These are phyloP conservation scores for Thielaviopsis musarum DNA, from an alignment of 2,329 filamentous ascomycete genomes.

Conservation along the genomic window DNA sequence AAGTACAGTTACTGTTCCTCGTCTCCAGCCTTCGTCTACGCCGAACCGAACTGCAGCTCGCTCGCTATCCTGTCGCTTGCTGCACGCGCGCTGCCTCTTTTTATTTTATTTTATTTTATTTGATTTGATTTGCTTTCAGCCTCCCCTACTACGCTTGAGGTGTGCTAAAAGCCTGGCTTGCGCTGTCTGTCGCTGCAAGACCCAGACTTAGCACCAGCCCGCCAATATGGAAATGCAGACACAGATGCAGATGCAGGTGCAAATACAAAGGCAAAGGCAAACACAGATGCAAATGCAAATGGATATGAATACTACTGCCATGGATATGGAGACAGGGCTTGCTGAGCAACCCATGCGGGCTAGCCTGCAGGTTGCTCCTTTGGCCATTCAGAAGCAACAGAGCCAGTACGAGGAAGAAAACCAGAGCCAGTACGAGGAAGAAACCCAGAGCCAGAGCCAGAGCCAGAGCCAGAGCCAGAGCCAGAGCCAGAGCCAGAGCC, in stretches of 20 bases:
- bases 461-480: neutral
- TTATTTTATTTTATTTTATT: neutral
- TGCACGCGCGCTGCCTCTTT: neutral
- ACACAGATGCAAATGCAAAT: conserved; percentile 2
- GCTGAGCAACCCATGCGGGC: conserved; percentile 28
- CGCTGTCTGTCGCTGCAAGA: neutral
- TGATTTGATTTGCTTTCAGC: neutral
- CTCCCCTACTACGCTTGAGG: neutral
- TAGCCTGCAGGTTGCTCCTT: conserved; percentile 44
- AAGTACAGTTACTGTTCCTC: neutral
- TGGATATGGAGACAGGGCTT: neutral
- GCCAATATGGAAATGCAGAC: too few relatives aligned
- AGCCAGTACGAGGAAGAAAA: neutral
- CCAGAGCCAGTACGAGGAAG: neutral
- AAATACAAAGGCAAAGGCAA: too few relatives aligned
- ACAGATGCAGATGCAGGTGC: neutral
- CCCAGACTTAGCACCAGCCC: too few relatives aligned
- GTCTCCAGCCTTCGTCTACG: neutral
- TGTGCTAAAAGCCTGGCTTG: neutral
- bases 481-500: conserved; percentile 7
- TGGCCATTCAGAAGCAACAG: conserved; percentile 32
- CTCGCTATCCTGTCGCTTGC: neutral
- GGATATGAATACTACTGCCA: neutral
- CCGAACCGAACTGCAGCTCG: neutral
- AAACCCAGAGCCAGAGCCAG: neutral